phyloP scores from a whole-genome alignment of 1,284 basidiomycete genomes.

The Mycena sp. region DNA sequence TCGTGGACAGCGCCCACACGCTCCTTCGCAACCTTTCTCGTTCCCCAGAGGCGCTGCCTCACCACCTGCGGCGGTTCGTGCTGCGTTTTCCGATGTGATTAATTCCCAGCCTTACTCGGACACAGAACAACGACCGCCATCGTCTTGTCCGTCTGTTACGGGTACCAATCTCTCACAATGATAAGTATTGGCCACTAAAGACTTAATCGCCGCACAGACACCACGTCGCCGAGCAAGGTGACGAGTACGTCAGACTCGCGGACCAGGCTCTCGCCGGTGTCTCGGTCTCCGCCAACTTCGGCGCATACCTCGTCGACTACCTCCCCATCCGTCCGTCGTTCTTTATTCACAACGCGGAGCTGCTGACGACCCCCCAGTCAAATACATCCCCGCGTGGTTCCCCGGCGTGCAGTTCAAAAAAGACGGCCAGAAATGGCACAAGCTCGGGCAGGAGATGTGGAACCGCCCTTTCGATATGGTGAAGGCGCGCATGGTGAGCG shows the following conservation, averaged over 20 bases:
- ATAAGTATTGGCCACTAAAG: no score
- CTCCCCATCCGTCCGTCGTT: constrained; percentile 37
- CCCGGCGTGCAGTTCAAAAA: constrained; percentile 15
- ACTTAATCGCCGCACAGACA: constrained; percentile 15
- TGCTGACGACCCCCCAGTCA: constrained; percentile 6
- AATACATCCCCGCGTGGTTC: constrained; percentile 27
- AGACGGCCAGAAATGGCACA: constrained; percentile 5
- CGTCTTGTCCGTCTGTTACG: constrained; percentile 40
- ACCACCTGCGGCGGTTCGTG: constrained; percentile 8
- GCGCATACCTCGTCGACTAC: constrained; percentile 31
- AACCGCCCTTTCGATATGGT: constrained; percentile 13
- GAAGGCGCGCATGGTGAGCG: neutral
- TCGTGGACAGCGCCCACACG: neutral
- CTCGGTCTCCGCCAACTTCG: constrained; percentile 6
- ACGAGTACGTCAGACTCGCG: constrained; percentile 48
- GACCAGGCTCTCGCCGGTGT: constrained; percentile 30
- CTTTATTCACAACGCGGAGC: neutral
- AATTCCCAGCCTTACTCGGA: neutral
- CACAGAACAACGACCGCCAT: constrained; percentile 39
- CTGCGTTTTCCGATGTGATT: neutral
- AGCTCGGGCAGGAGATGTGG: constrained; percentile 5
- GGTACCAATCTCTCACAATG: no score
- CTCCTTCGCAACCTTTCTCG: neutral
- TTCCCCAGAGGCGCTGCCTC: constrained; percentile 3
- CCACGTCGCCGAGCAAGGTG: constrained; percentile 45